phyloP scores from a whole-genome alignment of 176 grass and related monocot genomes.

The Secale cereale region DNA sequence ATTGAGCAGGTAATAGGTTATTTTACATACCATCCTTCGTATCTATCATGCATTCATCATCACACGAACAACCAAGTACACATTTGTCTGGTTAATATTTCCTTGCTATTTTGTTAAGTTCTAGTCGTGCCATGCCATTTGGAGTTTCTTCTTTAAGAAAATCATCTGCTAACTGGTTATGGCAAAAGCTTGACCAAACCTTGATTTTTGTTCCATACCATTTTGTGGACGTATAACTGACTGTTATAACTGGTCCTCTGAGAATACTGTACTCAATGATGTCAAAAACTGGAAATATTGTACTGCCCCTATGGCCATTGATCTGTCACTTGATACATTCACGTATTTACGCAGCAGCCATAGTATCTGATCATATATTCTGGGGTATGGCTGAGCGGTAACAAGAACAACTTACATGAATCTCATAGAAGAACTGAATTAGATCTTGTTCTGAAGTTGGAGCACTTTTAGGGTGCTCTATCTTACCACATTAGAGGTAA shows the following conservation, averaged over 20 bases:
- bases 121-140: not conserved
- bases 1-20: slow-evolving; percentile 61
- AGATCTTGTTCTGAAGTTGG: not conserved
- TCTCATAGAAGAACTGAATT: not conserved
- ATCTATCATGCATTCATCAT: slow-evolving; percentile 14
- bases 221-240: slow-evolving; percentile 3
- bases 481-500: not conserved
- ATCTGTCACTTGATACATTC: not conserved
- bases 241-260: not conserved
- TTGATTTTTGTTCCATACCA: not conserved
- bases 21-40: not conserved
- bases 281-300: not conserved
- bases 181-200: not conserved
- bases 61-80: not conserved
- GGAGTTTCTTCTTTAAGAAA: not conserved
- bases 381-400: not conserved
- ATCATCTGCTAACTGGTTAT: not conserved
- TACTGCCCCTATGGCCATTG: not conserved
- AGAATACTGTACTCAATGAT: not conserved
- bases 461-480: not conserved
- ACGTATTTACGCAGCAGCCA: not conserved
- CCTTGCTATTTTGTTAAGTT: slow-evolving; percentile 9
- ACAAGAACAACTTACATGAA: not conserved
- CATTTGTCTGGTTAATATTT: not conserved
- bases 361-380: not conserved